A percentile compares a stretch with the other conserved stretches of the same genome.
Conservation (phyloP, 805 yeast species). For the Kazachstania taianensis region DNA sequence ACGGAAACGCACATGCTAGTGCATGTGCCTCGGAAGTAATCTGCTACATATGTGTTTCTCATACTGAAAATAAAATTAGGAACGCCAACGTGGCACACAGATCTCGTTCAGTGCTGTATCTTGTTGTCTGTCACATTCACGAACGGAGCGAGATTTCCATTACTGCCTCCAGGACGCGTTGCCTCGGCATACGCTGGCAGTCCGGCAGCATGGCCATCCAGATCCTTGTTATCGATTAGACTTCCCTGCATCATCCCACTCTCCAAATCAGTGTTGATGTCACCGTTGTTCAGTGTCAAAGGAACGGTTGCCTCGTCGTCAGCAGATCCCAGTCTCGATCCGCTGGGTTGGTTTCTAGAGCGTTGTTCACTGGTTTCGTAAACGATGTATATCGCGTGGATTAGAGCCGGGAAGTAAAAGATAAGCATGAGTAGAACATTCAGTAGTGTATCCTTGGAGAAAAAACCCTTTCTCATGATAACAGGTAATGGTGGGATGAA, state of each 20-base stretch:
- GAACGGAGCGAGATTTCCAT: neutral
- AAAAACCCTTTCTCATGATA: slow-evolving; percentile 16
- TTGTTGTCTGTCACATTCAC: neutral
- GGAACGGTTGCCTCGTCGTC: neutral
- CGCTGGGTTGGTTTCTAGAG: neutral
- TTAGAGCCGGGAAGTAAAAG: slow-evolving; percentile 20
- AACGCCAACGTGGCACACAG: too few relatives aligned
- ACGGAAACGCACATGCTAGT: too few relatives aligned
- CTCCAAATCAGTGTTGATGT: slow-evolving; percentile 13
- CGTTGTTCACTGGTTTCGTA: slow-evolving; percentile 20
- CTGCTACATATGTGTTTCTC: too few relatives aligned
- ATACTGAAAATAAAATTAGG: too few relatives aligned
- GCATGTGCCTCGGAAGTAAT: too few relatives aligned
- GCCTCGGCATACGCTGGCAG: neutral
- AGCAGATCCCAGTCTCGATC: slow-evolving; percentile 4
- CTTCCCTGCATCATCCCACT: slow-evolving; percentile 1
- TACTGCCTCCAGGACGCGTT: neutral
- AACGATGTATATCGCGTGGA: slow-evolving; percentile 20
- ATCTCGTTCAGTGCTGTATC: neutral
- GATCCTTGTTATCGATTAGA: too few relatives aligned
- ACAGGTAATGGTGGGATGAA: slow-evolving; percentile 21
- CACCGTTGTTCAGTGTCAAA: slow-evolving; percentile 10
- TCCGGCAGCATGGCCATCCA: neutral
- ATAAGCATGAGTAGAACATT: slow-evolving; percentile 13
- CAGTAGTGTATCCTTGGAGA: slow-evolving; percentile 14